These are phyloP conservation scores for Lasiodiplodia hormozganensis DNA, from an alignment of 2,329 filamentous ascomycete species.

Conservation along the genomic window DNA sequence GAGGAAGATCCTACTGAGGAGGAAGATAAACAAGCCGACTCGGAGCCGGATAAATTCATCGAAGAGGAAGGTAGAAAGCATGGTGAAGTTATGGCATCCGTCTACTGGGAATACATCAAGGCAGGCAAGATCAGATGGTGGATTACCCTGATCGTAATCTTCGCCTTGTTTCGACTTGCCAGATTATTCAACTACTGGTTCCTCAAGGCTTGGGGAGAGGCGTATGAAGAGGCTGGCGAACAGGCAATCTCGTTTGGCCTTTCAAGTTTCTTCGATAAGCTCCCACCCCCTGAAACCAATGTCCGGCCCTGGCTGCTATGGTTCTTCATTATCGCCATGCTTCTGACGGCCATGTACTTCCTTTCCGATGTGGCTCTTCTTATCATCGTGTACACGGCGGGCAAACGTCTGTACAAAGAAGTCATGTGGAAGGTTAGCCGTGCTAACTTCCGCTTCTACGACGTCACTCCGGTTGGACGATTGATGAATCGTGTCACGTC, in stretches of 20 bases:
- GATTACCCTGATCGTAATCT: constrained; percentile 67
- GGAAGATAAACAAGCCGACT: constrained; percentile 27
- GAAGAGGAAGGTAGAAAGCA: constrained; percentile 77
- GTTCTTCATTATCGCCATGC: constrained; percentile 66
- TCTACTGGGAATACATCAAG: constrained; percentile 87
- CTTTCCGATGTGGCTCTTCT: constrained; percentile 72
- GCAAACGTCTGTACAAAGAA: constrained; percentile 74
- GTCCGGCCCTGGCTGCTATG: constrained; percentile 76
- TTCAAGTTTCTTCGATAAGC: constrained; percentile 40
- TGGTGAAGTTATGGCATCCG: constrained; percentile 74
- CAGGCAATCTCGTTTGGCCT: constrained; percentile 4
- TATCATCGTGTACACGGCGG: constrained; percentile 80
- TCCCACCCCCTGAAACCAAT: constrained; percentile 72
- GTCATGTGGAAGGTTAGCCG: constrained; percentile 77
- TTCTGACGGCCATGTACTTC: constrained; percentile 52
- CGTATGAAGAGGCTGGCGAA: constrained; percentile 58
- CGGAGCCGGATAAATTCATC: constrained; percentile 73
- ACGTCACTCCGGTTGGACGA: constrained; percentile 85
- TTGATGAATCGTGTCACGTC: constrained; percentile 92
- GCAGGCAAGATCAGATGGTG: constrained; percentile 80
- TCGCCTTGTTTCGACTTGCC: constrained; percentile 68
- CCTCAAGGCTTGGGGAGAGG: constrained; percentile 85
- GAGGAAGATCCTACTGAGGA: constrained; percentile 34
- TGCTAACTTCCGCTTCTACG: constrained; percentile 89
- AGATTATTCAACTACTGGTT: constrained; percentile 78